phyloP scores from a whole-genome alignment of 352 stramenopile genomes.

The Globisporangium cederbergense region DNA sequence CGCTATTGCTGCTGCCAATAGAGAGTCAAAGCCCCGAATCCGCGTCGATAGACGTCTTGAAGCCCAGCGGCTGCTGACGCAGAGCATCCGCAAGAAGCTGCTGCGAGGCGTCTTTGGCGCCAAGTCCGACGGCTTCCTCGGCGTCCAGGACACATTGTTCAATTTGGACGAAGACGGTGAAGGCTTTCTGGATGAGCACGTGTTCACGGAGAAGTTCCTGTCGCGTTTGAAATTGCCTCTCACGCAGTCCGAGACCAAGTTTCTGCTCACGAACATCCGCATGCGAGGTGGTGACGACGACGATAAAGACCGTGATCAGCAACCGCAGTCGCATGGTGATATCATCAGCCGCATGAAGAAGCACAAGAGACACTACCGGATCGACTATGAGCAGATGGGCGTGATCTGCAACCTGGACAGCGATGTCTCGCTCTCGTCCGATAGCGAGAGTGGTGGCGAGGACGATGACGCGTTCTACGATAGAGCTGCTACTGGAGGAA shows the following conservation, averaged over 20 bases:
- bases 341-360: neutral
- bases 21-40: constrained; percentile 21
- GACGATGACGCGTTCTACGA: neutral
- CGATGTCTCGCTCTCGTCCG: constrained; percentile 41
- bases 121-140: constrained; percentile 33
- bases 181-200: constrained; percentile 31
- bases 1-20: constrained; percentile 1
- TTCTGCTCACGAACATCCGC: constrained; percentile 42
- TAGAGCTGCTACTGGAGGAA: neutral
- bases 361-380: constrained; percentile 13
- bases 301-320: neutral
- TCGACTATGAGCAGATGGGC: constrained; percentile 59
- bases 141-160: constrained; percentile 38
- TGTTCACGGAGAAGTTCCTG: constrained; percentile 43
- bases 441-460: constrained; percentile 15
- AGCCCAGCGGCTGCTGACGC: constrained; percentile 37
- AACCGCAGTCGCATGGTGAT: neutral
- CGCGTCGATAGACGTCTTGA: constrained; percentile 50
- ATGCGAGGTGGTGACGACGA: constrained; percentile 2
- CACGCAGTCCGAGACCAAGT: constrained; percentile 42
- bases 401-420: constrained; percentile 47
- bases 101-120: constrained; percentile 35
- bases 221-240: constrained; percentile 36
- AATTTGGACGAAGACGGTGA: constrained; percentile 32
- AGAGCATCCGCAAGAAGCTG: constrained; percentile 54